Conservation (phyloP, 2,329 filamentous ascomycete genomes). For the Sporothrix variecibatus region DNA sequence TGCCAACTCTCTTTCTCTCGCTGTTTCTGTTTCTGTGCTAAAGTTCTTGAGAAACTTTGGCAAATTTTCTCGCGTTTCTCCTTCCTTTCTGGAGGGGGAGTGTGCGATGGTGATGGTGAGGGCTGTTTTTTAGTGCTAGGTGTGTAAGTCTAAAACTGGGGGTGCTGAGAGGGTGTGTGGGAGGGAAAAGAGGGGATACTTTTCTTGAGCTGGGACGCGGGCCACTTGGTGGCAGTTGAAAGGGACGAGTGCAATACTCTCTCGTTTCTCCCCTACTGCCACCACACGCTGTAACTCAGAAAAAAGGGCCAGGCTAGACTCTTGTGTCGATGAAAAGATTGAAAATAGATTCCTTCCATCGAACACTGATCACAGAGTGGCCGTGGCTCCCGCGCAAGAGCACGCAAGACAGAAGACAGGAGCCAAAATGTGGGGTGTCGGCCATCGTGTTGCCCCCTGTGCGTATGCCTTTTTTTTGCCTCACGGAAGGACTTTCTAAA, state of each 20-base stretch:
- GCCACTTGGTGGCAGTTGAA: neutral
- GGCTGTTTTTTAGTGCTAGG: neutral
- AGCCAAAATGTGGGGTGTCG: neutral
- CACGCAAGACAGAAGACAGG: neutral
- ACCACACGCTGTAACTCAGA: neutral
- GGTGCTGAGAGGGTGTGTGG: conserved; percentile 5
- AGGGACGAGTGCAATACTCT: neutral
- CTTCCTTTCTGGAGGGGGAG: conserved; percentile 15
- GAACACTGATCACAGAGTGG: neutral
- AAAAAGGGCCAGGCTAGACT: neutral
- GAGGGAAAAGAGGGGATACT: neutral
- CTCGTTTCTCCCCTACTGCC: neutral
- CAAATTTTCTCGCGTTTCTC: neutral
- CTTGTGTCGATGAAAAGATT: neutral
- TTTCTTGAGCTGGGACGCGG: neutral
- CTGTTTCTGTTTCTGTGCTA: neutral
- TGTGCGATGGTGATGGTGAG: neutral
- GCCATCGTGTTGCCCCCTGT: neutral
- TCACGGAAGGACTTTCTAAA: neutral
- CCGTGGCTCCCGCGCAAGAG: neutral
- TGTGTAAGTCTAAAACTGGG: neutral
- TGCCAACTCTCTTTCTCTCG: neutral
- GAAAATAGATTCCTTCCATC: neutral
- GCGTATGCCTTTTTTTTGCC: neutral
- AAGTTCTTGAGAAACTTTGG: neutral